Base-by-base conservation (phyloP, 192 early-diverging fungal species). In the Gigaspora rosea region DNA sequence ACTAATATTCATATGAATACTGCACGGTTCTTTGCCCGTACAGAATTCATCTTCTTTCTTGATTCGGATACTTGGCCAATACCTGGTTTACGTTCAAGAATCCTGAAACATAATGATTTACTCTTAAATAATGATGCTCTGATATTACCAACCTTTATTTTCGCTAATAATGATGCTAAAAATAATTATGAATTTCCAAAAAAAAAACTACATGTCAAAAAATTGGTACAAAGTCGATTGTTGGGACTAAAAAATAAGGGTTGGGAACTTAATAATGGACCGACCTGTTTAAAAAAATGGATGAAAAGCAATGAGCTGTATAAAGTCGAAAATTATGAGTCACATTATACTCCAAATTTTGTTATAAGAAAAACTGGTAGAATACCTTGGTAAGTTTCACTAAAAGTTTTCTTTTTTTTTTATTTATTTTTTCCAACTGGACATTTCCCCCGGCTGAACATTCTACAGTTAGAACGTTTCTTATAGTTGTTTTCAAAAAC, bases 271-370 rank as follows among this genome's bases (percentile, higher is more conserved):
- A 86, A 84, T 49, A 80, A 76, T 35, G 82, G 88, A 2, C 86
- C 86, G 4, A 86, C 87, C 2, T 79, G 84, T 78, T 81, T 78
- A 68, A 81, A 82, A 15, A 76, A 64, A 35, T 90, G 87, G 86
- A 81, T 78, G 3, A 78, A 78, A 12, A 82, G 79, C 12, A 73
- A 77, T 3, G 70, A 77, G 8, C 47, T 87, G 32, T 88, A 85
- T 57, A 72, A 80, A 0, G 81, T 88, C 10, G 81, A 87, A 50
- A 82, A 87, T 48, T 90, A 88, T 63, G 88, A 90, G 61, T 82
- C 86, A n/a, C 87, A 86, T 63, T 90, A 88, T 75, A 80, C 82
- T 35, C 88, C 88, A 18, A 84, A 86, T 9, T 86, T 90, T 10
- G 75, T 90, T 27, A 66, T 82, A 33, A 85, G 83, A 49, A 84